Conservation (phyloP, 176 grass and related monocot species). For the Aegilops bicornis region DNA sequence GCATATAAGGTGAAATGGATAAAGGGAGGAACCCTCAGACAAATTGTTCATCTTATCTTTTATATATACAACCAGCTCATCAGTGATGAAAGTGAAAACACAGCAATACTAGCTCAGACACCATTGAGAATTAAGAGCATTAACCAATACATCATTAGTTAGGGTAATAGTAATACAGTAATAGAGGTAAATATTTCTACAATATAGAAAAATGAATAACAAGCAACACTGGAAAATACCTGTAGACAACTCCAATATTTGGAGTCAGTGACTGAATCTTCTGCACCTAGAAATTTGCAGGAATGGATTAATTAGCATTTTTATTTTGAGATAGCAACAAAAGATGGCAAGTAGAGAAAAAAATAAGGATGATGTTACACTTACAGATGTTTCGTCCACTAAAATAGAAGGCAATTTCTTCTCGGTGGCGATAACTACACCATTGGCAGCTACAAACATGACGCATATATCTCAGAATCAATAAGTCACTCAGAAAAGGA, state of each 20-base stretch:
- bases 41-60: not conserved
- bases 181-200: not conserved
- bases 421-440: constrained; percentile 79
- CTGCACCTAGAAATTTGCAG: constrained; percentile 65
- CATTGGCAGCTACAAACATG: constrained; percentile 66
- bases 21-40: not conserved
- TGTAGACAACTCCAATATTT: constrained; percentile 96
- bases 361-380: not conserved
- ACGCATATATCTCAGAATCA: constrained; percentile 18
- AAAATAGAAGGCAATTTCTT: constrained; percentile 86
- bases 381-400: constrained; percentile 83
- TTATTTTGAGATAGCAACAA: not conserved
- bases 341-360: not conserved
- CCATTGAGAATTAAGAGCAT: not conserved
- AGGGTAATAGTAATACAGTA: not conserved
- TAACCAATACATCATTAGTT: not conserved
- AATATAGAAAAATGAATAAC: not conserved
- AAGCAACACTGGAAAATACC: constrained; percentile 39
- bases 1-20: not conserved
- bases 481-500: not conserved
- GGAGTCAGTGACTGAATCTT: constrained; percentile 92
- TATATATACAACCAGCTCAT: not conserved
- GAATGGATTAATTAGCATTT: not conserved
- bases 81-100: not conserved
- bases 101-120: not conserved